Conservation (phyloP, 2,329 filamentous ascomycete species). For the Stagonosporopsis rhizophila region DNA sequence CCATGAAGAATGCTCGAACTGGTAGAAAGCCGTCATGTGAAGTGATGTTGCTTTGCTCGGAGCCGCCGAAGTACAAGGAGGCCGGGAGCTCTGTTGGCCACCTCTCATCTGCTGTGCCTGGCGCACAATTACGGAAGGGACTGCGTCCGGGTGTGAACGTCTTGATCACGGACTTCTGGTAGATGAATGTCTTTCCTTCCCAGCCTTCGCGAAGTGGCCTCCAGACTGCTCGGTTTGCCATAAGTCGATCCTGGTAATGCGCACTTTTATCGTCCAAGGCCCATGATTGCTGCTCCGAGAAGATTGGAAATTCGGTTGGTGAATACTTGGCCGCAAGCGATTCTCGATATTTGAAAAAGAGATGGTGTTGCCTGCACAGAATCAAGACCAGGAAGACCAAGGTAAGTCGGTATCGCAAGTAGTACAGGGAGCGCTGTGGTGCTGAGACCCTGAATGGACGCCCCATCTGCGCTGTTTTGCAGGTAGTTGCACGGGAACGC, state of each 20-base stretch:
- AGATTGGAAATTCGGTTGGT: slow-evolving; percentile 22
- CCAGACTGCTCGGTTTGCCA: slow-evolving; percentile 31
- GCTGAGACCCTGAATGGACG: not conserved
- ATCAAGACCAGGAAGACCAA: slow-evolving; percentile 23
- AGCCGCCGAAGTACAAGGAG: slow-evolving; percentile 29
- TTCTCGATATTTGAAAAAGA: slow-evolving; percentile 26
- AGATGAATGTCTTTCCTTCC: slow-evolving; percentile 35
- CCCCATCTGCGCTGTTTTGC: not conserved
- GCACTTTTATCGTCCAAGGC: slow-evolving; percentile 15
- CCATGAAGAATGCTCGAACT: slow-evolving; percentile 28
- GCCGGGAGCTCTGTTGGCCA: slow-evolving; percentile 42
- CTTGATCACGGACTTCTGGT: slow-evolving; percentile 35
- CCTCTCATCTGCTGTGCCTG: slow-evolving; percentile 8
- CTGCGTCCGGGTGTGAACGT: slow-evolving; percentile 33
- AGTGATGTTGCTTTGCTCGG: not conserved
- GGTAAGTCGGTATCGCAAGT: slow-evolving; percentile 22
- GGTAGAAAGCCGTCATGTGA: slow-evolving; percentile 24
- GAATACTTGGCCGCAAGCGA: slow-evolving; percentile 33
- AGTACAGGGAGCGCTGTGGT: slow-evolving; percentile 9
- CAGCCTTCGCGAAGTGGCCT: slow-evolving; percentile 30
- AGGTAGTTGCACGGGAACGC: not conserved
- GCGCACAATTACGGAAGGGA: slow-evolving; percentile 37
- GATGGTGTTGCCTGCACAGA: slow-evolving; percentile 28
- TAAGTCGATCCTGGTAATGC: slow-evolving; percentile 24
- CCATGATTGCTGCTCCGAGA: slow-evolving; percentile 5